Evolutionary conservation across 108 stramenopile genomes (phyloP).

Genomic region (Nitzschia sp.): DNA sequence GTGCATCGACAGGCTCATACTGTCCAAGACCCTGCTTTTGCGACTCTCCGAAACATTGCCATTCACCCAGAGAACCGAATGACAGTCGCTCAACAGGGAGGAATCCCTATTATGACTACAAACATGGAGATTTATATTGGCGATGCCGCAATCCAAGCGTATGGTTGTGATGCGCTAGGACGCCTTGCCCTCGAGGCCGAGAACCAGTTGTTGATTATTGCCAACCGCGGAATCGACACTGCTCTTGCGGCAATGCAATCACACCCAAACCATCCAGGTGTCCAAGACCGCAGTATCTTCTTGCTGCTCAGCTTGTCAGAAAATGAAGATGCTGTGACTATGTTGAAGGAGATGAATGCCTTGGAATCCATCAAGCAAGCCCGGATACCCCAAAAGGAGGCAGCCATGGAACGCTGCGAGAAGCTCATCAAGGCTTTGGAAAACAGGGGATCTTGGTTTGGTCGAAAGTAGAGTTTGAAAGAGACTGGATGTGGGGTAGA

Average conservation of each 20-base stretch:
- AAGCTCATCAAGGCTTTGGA: slow-evolving; percentile 4
- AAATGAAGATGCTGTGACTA: slow-evolving; percentile 12
- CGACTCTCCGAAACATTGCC: slow-evolving; percentile 34
- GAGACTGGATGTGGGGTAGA: not conserved
- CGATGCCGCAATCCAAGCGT: slow-evolving; percentile 37
- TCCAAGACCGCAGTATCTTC: slow-evolving; percentile 30
- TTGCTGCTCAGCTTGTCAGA: slow-evolving; percentile 19
- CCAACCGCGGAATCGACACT: slow-evolving; percentile 5
- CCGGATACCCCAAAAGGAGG: slow-evolving; percentile 25
- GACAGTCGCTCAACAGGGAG: slow-evolving; percentile 22
- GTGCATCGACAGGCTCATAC: slow-evolving; percentile 26
- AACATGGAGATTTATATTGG: slow-evolving; percentile 24
- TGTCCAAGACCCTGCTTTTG: slow-evolving; percentile 39
- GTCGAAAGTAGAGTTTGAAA: not conserved
- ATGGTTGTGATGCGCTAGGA: slow-evolving; percentile 39
- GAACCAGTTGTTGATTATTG: slow-evolving; percentile 4
- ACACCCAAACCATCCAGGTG: slow-evolving; percentile 31
- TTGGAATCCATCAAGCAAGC: slow-evolving; percentile 14
- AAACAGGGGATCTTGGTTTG: not conserved
- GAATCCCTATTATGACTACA: slow-evolving; percentile 18
- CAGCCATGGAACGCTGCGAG: slow-evolving; percentile 22
- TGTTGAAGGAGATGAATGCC: slow-evolving; percentile 5
- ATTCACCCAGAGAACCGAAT: slow-evolving; percentile 36
- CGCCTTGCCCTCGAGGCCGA: slow-evolving; percentile 20
- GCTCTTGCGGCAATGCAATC: slow-evolving; percentile 21